These are phyloP conservation scores for Phytophthora hibernalis DNA, from an alignment of 352 stramenopile genomes.

Conservation along the genomic window DNA sequence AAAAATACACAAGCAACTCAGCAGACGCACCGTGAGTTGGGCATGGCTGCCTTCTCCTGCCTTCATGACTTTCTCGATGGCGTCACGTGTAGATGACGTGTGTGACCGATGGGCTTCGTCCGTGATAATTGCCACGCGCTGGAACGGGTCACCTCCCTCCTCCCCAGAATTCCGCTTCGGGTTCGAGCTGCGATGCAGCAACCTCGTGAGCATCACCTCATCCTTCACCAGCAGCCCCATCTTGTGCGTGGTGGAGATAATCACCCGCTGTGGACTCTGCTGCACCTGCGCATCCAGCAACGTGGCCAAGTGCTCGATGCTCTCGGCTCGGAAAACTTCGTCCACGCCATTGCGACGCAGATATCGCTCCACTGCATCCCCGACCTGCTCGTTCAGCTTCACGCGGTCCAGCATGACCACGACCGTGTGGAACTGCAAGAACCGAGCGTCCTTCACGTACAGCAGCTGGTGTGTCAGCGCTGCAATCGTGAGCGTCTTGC, in stretches of 20 bases:
- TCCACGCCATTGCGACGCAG: constrained; percentile 76
- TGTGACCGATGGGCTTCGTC: constrained; percentile 88
- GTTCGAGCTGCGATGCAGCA: constrained; percentile 60
- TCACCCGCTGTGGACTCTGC: constrained; percentile 55
- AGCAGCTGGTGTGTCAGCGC: constrained; percentile 76
- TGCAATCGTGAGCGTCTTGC: constrained; percentile 84
- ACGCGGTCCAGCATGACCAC: constrained; percentile 83
- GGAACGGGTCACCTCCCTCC: constrained; percentile 34
- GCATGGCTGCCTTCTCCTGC: constrained; percentile 48
- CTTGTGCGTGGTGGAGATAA: constrained; percentile 88
- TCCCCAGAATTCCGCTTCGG: neutral
- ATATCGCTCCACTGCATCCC: constrained; percentile 73
- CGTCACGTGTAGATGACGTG: constrained; percentile 65
- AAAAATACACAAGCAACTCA: neutral
- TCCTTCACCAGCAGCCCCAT: constrained; percentile 76
- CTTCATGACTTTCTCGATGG: constrained; percentile 70
- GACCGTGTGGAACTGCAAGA: constrained; percentile 73
- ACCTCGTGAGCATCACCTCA: constrained; percentile 65
- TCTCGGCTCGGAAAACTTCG: constrained; percentile 76
- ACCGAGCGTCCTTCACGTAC: constrained; percentile 49
- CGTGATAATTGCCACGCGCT: constrained; percentile 80
- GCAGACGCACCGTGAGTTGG: constrained; percentile 47
- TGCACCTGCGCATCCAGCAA: constrained; percentile 47
- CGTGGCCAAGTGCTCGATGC: constrained; percentile 69
- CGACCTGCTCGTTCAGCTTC: constrained; percentile 86